phyloP scores from a whole-genome alignment of 2,329 filamentous ascomycete species.

The Diplodia corticola region DNA sequence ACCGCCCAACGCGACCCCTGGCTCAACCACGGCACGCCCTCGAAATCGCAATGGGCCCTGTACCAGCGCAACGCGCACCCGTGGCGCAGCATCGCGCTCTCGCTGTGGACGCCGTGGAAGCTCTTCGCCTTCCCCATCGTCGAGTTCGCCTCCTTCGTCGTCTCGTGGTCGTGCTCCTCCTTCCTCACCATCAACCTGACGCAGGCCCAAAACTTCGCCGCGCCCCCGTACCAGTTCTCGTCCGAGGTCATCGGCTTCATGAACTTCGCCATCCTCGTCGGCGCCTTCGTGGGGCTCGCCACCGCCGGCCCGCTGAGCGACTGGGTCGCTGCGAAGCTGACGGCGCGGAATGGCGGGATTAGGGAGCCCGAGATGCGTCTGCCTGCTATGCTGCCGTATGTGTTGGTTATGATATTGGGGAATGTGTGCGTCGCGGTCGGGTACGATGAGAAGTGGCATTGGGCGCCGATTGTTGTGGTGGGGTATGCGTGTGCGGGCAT shows the following conservation, averaged over 20 bases:
- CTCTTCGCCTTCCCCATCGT: slow-evolving; percentile 64
- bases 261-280: slow-evolving; percentile 59
- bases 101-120: slow-evolving; percentile 64
- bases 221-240: slow-evolving; percentile 57
- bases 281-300: slow-evolving; percentile 55
- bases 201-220: slow-evolving; percentile 54
- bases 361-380: slow-evolving; percentile 61
- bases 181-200: slow-evolving; percentile 65
- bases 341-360: slow-evolving; percentile 55
- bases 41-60: slow-evolving; percentile 57
- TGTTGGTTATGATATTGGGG: slow-evolving; percentile 57
- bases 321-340: slow-evolving; percentile 58
- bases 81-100: slow-evolving; percentile 49
- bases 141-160: slow-evolving; percentile 62
- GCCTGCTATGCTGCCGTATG: slow-evolving; percentile 58
- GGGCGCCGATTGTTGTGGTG: slow-evolving; percentile 58
- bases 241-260: slow-evolving; percentile 55
- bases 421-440: slow-evolving; percentile 59
- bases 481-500: slow-evolving; percentile 60
- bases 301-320: slow-evolving; percentile 59
- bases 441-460: slow-evolving; percentile 55
- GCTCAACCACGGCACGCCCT: slow-evolving; percentile 57
- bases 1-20: slow-evolving; percentile 54
- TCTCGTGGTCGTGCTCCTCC: slow-evolving; percentile 59
- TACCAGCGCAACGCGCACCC: slow-evolving; percentile 53